These are phyloP conservation scores for Aspergillus sclerotioniger DNA, from an alignment of 495 filamentous ascomycete species.

Conservation along the genomic window DNA sequence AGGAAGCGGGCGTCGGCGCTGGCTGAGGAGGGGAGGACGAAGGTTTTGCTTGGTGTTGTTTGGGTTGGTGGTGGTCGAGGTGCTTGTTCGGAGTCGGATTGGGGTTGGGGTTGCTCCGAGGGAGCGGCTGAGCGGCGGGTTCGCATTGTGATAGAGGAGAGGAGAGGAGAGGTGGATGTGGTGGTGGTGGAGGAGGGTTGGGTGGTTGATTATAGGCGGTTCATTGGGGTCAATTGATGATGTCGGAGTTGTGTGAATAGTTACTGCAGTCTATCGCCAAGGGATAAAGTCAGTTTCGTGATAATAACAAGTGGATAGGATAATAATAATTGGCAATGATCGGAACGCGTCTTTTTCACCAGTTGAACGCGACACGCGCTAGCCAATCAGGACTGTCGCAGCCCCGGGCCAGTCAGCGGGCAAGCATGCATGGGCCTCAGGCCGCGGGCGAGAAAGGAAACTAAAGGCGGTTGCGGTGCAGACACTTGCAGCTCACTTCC, in stretches of 20 bases:
- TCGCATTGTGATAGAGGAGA: constrained; percentile 26
- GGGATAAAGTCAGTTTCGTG: too few relatives aligned
- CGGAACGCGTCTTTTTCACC: background rate
- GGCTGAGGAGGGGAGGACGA: constrained; percentile 72
- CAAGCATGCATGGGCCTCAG: background rate
- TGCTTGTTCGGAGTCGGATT: constrained; percentile 8
- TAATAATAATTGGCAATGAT: too few relatives aligned
- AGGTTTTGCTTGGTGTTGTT: constrained; percentile 59
- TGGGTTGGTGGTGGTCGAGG: background rate
- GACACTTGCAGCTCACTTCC: background rate
- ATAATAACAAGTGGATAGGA: too few relatives aligned
- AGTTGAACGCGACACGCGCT: constrained; percentile 32
- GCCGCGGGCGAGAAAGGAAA: background rate
- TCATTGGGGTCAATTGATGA: background rate
- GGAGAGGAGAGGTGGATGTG: background rate
- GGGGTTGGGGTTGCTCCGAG: constrained; percentile 14
- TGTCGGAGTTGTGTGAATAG: background rate
- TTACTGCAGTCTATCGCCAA: too few relatives aligned
- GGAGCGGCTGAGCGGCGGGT: constrained; percentile 27
- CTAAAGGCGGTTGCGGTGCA: background rate
- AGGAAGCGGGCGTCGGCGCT: constrained; percentile 66
- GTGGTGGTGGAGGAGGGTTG: constrained; percentile 2
- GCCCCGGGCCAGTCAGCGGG: background rate
- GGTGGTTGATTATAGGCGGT: background rate
- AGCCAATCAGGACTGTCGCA: background rate